Conservation (phyloP, 1,139 yeast species). For the Diutina pseudorugosa region DNA sequence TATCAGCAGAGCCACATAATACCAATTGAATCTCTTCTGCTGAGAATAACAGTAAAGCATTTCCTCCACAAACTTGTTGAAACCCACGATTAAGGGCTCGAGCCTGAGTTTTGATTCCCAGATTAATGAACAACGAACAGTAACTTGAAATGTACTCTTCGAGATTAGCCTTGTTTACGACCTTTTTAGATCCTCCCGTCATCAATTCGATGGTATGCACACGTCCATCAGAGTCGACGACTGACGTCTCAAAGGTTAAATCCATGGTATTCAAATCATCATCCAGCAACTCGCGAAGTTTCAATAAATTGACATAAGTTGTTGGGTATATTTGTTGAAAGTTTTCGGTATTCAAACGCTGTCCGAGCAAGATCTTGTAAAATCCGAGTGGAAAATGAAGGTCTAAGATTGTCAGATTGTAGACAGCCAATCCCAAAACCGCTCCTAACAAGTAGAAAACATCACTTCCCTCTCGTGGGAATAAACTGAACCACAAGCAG, state of each 20-base stretch:
- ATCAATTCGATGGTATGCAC: constrained; percentile 34
- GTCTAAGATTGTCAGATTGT: constrained; percentile 80
- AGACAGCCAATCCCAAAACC: constrained; percentile 78
- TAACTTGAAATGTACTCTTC: constrained; percentile 50
- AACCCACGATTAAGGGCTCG: constrained; percentile 60
- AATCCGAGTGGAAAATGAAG: constrained; percentile 63
- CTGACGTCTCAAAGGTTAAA: constrained; percentile 23
- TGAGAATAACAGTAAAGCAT: constrained; percentile 64
- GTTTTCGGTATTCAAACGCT: constrained; percentile 48
- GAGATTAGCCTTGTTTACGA: constrained; percentile 47
- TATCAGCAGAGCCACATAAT: constrained; percentile 64
- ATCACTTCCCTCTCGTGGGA: constrained; percentile 33
- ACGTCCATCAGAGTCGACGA: not conserved
- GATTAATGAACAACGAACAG: constrained; percentile 45
- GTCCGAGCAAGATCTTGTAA: constrained; percentile 60
- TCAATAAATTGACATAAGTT: constrained; percentile 44
- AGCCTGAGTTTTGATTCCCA: constrained; percentile 41
- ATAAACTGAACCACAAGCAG: constrained; percentile 60
- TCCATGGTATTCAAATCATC: constrained; percentile 20
- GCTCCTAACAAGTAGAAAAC: constrained; percentile 73
- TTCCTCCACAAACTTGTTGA: constrained; percentile 63
- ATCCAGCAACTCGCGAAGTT: constrained; percentile 32
- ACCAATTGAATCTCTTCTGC: constrained; percentile 73
- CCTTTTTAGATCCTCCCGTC: constrained; percentile 37
- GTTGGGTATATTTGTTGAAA: constrained; percentile 57